Conservation (phyloP, 179 eudicot species). For the Drosera spatulata region DNA sequence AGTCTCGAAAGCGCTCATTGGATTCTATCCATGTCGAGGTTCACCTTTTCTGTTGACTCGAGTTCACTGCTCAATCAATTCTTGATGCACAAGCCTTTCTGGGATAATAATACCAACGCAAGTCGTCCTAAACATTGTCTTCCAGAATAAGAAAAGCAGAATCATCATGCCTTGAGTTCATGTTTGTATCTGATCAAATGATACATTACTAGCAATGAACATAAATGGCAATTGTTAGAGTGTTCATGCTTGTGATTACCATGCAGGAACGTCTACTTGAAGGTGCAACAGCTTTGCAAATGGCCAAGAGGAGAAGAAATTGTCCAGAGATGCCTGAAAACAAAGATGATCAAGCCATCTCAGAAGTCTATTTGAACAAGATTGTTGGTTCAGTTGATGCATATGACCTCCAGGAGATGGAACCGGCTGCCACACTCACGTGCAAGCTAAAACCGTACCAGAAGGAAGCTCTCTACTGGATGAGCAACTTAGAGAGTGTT, state of each 20-base stretch:
- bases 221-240: not conserved
- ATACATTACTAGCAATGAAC: too few relatives aligned
- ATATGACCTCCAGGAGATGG: slow-evolving; percentile 57
- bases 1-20: slow-evolving; percentile 34
- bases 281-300: slow-evolving; percentile 20
- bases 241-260: not conserved
- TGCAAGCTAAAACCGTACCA: slow-evolving; percentile 60
- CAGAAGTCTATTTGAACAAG: slow-evolving; percentile 48
- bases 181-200: too few relatives aligned
- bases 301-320: slow-evolving; percentile 24
- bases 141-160: too few relatives aligned
- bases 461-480: slow-evolving; percentile 66
- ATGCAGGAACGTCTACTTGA: slow-evolving; percentile 25
- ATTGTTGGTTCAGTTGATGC: slow-evolving; percentile 55
- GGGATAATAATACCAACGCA: too few relatives aligned
- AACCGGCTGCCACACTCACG: slow-evolving; percentile 35
- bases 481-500: slow-evolving; percentile 37
- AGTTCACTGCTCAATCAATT: not conserved
- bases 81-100: too few relatives aligned
- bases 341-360: slow-evolving; percentile 39
- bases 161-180: too few relatives aligned
- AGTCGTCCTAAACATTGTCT: too few relatives aligned
- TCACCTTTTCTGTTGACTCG: slow-evolving; percentile 13
- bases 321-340: slow-evolving; percentile 8
- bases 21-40: slow-evolving; percentile 9